Evolutionary conservation across 345 rosid species (phyloP), one percentile per base, ranked within the genome.

Genomic region (Syzygium jambos): DNA sequence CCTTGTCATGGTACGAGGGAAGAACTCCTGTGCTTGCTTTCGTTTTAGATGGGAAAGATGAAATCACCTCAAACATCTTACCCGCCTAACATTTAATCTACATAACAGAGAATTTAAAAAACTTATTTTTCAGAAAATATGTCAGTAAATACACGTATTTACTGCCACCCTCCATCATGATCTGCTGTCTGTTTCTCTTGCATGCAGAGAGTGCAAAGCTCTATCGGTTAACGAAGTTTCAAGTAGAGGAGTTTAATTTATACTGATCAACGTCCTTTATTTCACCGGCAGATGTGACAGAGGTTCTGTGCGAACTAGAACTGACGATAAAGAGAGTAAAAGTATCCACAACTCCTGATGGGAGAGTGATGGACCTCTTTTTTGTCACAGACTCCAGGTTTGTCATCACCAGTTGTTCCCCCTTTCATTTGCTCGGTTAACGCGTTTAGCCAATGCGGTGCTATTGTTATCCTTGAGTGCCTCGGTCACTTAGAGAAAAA

Each of bases 361-460:
- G 95, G 73, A 92, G 91, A 88, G 95, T 95, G 46, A 92, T 94
- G 93, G 95, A 94, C 90, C 96, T 95, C 90, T 91, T 95, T 87
- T 95, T 91, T 85, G 73, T 95, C 63, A 94, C 97, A 4, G 97
- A 95, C 92, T 90, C 94, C 80, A 94, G 96, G 97, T 95, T 88
- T 89, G 91, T 87, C 29, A 49, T 88, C 88, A 86, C 87, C 52
- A 87, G 41, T 61, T 61, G 52, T 82, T 51, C 53, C 52, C 63
- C 41, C 87, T 86, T 84, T 84, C 82, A 77, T 84, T 55, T 57
- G 54, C 80, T 34, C 78, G 17, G 49, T 73, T 68, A 34, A 34
- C 9, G 25, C 5, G 25, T 73, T 73, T 73, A 19, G 78, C 43
- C 41, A 30, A 68, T 68, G 43, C 43, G 1, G 23, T 30, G 30